Evolutionary conservation across 495 filamentous ascomycete species (phyloP).

Genomic region (Daldinia vernicosa): DNA sequence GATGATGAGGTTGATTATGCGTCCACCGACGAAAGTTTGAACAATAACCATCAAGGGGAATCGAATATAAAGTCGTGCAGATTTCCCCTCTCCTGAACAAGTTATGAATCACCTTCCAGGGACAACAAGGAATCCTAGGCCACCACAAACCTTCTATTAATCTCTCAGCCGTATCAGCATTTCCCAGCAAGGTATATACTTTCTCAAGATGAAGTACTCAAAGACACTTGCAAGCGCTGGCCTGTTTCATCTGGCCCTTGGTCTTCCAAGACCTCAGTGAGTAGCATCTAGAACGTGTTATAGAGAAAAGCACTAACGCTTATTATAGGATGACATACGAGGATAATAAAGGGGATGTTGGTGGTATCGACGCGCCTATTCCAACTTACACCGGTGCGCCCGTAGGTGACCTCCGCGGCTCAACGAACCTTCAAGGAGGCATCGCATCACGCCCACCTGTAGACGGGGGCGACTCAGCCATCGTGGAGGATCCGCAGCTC

Average conservation of each 20-base stretch:
- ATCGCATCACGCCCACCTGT: constrained; percentile 48
- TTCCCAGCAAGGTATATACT: not conserved
- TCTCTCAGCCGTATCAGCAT: not conserved
- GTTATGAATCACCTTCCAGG: not conserved
- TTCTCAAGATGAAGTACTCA: constrained; percentile 36
- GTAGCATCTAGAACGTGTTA: not conserved
- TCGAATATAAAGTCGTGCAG: constrained; percentile 21
- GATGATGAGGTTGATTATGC: constrained; percentile 23
- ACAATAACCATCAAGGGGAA: not conserved
- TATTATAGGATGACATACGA: constrained; percentile 42
- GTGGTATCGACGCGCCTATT: constrained; percentile 49
- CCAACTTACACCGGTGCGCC: constrained; percentile 44
- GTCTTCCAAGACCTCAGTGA: constrained; percentile 44
- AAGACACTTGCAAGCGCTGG: constrained; percentile 30
- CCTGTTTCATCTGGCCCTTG: constrained; percentile 31
- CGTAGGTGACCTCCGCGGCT: constrained; percentile 49
- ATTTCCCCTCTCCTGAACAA: not conserved
- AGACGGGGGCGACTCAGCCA: constrained; percentile 47
- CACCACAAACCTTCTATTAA: not conserved
- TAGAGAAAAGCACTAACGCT: constrained; percentile 10
- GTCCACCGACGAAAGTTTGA: not conserved
- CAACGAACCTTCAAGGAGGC: constrained; percentile 49
- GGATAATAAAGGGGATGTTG: constrained; percentile 50
- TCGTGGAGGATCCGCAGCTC: constrained; percentile 47
- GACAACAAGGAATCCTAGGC: constrained; percentile 12